Conservation (phyloP, 2,329 filamentous ascomycete genomes). For the Scopulariopsis brevicaulis region DNA sequence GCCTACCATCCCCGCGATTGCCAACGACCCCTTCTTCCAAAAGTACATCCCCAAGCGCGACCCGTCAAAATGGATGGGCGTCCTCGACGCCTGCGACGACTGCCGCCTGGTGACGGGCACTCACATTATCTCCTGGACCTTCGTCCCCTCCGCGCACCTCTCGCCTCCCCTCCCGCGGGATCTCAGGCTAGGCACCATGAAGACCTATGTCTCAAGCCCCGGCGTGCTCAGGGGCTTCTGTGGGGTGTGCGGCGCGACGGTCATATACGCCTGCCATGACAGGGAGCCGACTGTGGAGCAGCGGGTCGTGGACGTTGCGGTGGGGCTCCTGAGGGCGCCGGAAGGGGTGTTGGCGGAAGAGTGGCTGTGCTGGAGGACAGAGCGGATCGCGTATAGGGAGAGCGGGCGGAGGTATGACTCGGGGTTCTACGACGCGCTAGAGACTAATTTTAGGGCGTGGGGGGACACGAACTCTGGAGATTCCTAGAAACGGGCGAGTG, state of each 20-base stretch:
- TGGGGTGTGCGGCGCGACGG: slow-evolving; percentile 30
- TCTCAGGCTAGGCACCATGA: slow-evolving; percentile 29
- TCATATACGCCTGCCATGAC: slow-evolving; percentile 20
- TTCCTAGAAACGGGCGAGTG: too few species aligned
- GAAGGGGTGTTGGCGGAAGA: slow-evolving; percentile 29
- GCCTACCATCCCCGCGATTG: slow-evolving; percentile 19
- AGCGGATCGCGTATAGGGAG: slow-evolving; percentile 17
- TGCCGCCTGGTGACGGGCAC: slow-evolving; percentile 29
- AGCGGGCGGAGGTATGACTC: slow-evolving; percentile 24
- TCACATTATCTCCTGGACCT: slow-evolving; percentile 29
- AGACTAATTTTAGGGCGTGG: slow-evolving; percentile 25
- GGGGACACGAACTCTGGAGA: slow-evolving; percentile 21
- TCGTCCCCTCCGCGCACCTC: slow-evolving; percentile 23
- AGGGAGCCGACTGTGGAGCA: slow-evolving; percentile 16
- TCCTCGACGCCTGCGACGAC: slow-evolving; percentile 29
- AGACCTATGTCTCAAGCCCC: slow-evolving; percentile 26
- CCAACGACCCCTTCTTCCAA: slow-evolving; percentile 15
- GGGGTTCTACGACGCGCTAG: slow-evolving; percentile 20
- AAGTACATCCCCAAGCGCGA: slow-evolving; percentile 23
- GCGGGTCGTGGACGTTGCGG: slow-evolving; percentile 27
- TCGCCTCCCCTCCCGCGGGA: slow-evolving; percentile 23
- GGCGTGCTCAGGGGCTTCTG: slow-evolving; percentile 31
- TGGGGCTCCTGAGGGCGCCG: slow-evolving; percentile 30
- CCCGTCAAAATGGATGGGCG: slow-evolving; percentile 27
- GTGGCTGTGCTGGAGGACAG: slow-evolving; percentile 35